Conservation (phyloP, 2,329 filamentous ascomycete species). For the Trichophyton equinum region DNA sequence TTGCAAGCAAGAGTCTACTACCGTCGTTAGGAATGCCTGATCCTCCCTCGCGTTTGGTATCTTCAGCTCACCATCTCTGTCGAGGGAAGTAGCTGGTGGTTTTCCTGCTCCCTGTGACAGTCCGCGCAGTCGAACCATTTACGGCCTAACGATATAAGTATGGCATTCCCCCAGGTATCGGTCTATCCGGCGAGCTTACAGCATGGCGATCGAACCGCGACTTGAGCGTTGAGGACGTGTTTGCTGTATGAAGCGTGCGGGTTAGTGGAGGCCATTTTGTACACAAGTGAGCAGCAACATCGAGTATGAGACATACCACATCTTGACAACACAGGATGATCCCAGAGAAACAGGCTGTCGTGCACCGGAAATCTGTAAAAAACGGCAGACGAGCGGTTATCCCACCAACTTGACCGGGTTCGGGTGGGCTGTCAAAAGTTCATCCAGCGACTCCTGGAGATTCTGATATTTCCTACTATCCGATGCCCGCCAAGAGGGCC, state of each 20-base stretch:
- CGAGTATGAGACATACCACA: constrained; percentile 3
- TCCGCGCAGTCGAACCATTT: constrained; percentile 99
- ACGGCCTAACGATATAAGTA: constrained; percentile 38
- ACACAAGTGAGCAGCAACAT: background rate
- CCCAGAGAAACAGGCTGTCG: background rate
- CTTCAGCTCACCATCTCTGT: constrained; percentile 59
- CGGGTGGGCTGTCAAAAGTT: background rate
- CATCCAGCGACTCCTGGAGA: background rate
- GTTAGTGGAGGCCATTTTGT: background rate
- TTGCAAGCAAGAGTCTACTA: constrained; percentile 72
- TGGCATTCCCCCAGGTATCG: background rate
- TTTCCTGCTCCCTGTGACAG: constrained; percentile 74
- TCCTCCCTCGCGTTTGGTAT: background rate
- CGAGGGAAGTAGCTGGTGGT: constrained; percentile 61
- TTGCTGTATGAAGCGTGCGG: constrained; percentile 49
- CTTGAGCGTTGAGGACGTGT: constrained; percentile 96
- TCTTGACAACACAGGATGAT: background rate
- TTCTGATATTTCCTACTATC: background rate
- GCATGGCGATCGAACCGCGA: constrained; percentile 88
- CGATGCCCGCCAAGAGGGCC: background rate
- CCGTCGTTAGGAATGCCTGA: background rate
- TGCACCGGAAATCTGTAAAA: no score
- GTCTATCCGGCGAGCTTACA: constrained; percentile 46
- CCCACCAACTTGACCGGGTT: background rate
- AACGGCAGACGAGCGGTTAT: background rate